Conservation (phyloP, 768 basidiomycete species). For the Collybia sordida region DNA sequence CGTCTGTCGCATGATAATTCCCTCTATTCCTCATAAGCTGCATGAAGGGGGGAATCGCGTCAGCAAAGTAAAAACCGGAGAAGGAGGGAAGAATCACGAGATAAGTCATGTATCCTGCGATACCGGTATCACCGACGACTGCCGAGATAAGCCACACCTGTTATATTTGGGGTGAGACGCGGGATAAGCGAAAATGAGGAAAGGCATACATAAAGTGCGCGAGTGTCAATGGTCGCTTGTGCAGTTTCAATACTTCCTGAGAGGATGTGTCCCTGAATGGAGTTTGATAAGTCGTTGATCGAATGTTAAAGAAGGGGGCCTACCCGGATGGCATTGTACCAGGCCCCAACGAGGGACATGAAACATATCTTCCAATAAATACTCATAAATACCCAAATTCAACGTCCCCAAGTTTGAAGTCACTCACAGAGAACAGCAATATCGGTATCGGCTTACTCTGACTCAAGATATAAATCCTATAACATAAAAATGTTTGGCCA, state of each 20-base stretch:
- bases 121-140: slow-evolving; percentile 9
- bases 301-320: no score
- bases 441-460: neutral
- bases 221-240: no score
- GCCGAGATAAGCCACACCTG: slow-evolving; percentile 10
- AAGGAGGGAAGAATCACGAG: neutral
- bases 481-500: slow-evolving; percentile 15
- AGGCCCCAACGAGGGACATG: no score
- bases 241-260: no score
- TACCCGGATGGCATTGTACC: no score
- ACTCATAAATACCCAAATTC: no score
- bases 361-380: no score
- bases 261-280: no score
- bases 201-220: neutral
- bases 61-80: no score
- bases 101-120: slow-evolving; percentile 10
- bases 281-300: no score
- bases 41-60: neutral
- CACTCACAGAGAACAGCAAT: no score
- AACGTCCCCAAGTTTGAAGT: no score
- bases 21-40: slow-evolving; percentile 3
- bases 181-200: neutral
- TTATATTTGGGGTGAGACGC: neutral
- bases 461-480: slow-evolving; percentile 13
- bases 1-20: slow-evolving; percentile 6